Evolutionary conservation across 805 yeast genomes (phyloP).

Genomic region (Candida andamanensis): DNA sequence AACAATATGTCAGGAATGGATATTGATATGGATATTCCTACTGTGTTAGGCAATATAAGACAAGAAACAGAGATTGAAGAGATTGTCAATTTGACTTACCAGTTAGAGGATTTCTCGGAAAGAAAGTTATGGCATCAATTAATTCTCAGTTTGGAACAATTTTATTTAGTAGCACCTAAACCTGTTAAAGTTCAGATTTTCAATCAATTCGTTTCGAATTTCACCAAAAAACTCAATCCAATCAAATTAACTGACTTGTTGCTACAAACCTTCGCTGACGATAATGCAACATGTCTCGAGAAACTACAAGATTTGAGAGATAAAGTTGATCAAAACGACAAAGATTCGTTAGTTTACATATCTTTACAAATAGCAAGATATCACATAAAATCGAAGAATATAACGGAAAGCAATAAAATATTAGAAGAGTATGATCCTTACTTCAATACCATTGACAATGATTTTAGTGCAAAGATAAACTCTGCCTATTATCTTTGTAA

Average conservation of each 20-base stretch:
- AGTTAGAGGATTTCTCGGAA: slow-evolving; percentile 80
- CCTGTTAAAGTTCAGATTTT: slow-evolving; percentile 65
- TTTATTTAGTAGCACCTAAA: slow-evolving; percentile 26
- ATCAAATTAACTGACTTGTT: slow-evolving; percentile 75
- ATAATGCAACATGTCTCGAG: slow-evolving; percentile 24
- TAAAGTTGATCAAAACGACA: slow-evolving; percentile 35
- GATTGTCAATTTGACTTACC: slow-evolving; percentile 54
- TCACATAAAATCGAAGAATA: slow-evolving; percentile 48
- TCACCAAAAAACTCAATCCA: slow-evolving; percentile 70
- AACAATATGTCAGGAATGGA: slow-evolving; percentile 27
- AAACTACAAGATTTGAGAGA: slow-evolving; percentile 32
- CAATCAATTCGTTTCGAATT: slow-evolving; percentile 61
- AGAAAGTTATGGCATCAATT: slow-evolving; percentile 94
- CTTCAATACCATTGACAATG: slow-evolving; percentile 21
- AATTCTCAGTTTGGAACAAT: slow-evolving; percentile 60
- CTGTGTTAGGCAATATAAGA: slow-evolving; percentile 56
- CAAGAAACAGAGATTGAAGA: slow-evolving; percentile 58
- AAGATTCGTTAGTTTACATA: slow-evolving; percentile 46
- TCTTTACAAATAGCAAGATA: slow-evolving; percentile 69
- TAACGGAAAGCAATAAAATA: slow-evolving; percentile 58
- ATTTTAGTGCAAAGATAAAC: slow-evolving; percentile 50
- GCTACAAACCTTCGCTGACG: slow-evolving; percentile 41
- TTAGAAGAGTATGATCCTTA: slow-evolving; percentile 56
- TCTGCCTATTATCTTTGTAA: slow-evolving; percentile 80
- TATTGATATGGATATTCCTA: slow-evolving; percentile 35